Evolutionary conservation across 1,284 basidiomycete species (phyloP).

Genomic region (Sanghuangporus sanghuang): DNA sequence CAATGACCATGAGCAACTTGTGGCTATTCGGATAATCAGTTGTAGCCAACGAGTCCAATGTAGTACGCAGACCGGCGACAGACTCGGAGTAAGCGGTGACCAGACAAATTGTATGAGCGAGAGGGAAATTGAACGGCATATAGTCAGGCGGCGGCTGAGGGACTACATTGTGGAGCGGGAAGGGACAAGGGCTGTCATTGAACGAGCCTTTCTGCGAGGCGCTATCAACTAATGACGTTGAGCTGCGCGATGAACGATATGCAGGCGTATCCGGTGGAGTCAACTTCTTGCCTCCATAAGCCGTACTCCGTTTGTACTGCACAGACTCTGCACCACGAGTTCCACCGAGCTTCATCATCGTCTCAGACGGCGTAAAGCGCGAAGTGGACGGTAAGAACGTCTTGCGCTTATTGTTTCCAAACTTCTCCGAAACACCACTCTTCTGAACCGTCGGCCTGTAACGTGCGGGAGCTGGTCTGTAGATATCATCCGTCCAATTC

Average conservation of each 20-base stretch:
- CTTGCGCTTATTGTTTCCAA: conserved; percentile 43
- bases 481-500: conserved; percentile 95
- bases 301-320: conserved; percentile 55
- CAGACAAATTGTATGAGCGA: conserved; percentile 91
- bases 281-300: conserved; percentile 46
- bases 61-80: conserved; percentile 93
- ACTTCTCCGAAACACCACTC: conserved; percentile 51
- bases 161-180: conserved; percentile 87
- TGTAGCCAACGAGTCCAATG: conserved; percentile 94
- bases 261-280: conserved; percentile 76
- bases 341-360: conserved; percentile 53
- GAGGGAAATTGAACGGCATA: conserved; percentile 94
- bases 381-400: conserved; percentile 79
- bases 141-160: conserved; percentile 90
- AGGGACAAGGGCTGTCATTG: conserved; percentile 76
- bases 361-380: conserved; percentile 82
- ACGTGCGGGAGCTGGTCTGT: conserved; percentile 86
- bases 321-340: conserved; percentile 62
- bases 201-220: conserved; percentile 42
- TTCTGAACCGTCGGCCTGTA: conserved; percentile 88
- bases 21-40: conserved; percentile 99
- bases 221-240: conserved; percentile 64
- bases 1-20: conserved; percentile 93
- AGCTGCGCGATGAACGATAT: conserved; percentile 74
- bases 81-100: conserved; percentile 99